Conservation (phyloP, 2,329 filamentous ascomycete genomes). For the Zymoseptoria pseudotritici region DNA sequence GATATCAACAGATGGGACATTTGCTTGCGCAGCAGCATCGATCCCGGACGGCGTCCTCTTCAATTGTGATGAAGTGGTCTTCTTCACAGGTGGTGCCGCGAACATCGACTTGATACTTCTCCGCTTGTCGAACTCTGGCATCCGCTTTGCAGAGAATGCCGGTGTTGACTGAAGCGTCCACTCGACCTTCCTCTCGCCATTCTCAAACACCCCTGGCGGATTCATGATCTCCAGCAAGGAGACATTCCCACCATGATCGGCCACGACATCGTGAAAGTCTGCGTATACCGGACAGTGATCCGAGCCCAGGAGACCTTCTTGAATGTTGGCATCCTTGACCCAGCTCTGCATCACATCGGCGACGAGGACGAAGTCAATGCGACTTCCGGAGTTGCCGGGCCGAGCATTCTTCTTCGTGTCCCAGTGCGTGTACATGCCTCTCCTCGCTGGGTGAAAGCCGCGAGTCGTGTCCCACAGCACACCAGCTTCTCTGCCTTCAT, state of each 20-base stretch:
- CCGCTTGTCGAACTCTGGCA: conserved; percentile 80
- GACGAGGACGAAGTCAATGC: conserved; percentile 91
- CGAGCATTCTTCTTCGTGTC: conserved; percentile 90
- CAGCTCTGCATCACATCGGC: conserved; percentile 70
- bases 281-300: conserved; percentile 95
- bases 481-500: conserved; percentile 61
- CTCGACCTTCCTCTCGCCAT: conserved; percentile 58
- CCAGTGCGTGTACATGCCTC: conserved; percentile 96
- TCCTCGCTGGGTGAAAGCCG: conserved; percentile 67
- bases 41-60: background rate
- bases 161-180: conserved; percentile 62
- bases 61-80: conserved; percentile 20
- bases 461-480: conserved; percentile 80
- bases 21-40: background rate
- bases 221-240: conserved; percentile 68
- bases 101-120: conserved; percentile 94
- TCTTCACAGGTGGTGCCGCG: conserved; percentile 41
- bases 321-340: conserved; percentile 77
- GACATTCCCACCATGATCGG: conserved; percentile 38
- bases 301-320: conserved; percentile 86
- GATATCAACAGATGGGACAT: background rate
- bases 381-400: conserved; percentile 85
- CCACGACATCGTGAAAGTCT: conserved; percentile 57
- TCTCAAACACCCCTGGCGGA: conserved; percentile 60
- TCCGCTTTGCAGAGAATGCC: conserved; percentile 69